A percentile compares a stretch with the other conserved stretches of the same genome.
phyloP scores from a whole-genome alignment of 2,329 filamentous ascomycete species.

The Colletotrichum limetticola region DNA sequence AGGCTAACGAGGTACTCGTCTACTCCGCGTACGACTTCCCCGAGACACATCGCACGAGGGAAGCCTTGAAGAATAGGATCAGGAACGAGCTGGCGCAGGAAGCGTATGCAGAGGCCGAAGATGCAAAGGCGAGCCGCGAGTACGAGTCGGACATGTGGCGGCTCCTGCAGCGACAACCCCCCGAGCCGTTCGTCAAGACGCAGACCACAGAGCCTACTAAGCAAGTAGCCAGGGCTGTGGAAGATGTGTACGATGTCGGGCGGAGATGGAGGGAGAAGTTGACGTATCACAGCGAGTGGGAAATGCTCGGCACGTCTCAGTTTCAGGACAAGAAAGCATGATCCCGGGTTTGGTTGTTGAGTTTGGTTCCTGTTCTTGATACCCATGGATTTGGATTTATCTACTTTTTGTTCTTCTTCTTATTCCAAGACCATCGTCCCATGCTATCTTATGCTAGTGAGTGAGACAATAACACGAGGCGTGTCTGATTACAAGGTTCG shows the following conservation, averaged over 20 bases:
- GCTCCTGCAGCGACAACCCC: constrained; percentile 52
- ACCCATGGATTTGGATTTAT: constrained; percentile 24
- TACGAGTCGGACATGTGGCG: constrained; percentile 60
- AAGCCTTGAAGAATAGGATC: constrained; percentile 51
- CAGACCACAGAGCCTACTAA: constrained; percentile 42
- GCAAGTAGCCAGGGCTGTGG: constrained; percentile 45
- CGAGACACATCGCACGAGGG: constrained; percentile 47
- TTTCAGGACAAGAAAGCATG: constrained; percentile 4
- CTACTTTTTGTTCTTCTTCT: not conserved
- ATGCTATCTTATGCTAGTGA: not conserved
- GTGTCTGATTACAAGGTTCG: not conserved
- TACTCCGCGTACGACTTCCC: constrained; percentile 54
- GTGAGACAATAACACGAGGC: not conserved
- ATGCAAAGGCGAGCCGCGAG: constrained; percentile 50
- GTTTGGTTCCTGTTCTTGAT: constrained; percentile 18
- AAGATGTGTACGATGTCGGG: constrained; percentile 49
- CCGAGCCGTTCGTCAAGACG: constrained; percentile 45
- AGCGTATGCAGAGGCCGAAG: constrained; percentile 53
- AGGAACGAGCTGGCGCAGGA: constrained; percentile 55
- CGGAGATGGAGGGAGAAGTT: constrained; percentile 52
- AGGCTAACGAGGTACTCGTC: constrained; percentile 54
- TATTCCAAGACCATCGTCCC: not conserved
- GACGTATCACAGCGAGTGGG: constrained; percentile 55
- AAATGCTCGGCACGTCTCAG: constrained; percentile 40
- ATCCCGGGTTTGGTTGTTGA: not conserved